phyloP scores from a whole-genome alignment of 192 early-diverging fungal species.

The Martensiomyces pterosporus region DNA sequence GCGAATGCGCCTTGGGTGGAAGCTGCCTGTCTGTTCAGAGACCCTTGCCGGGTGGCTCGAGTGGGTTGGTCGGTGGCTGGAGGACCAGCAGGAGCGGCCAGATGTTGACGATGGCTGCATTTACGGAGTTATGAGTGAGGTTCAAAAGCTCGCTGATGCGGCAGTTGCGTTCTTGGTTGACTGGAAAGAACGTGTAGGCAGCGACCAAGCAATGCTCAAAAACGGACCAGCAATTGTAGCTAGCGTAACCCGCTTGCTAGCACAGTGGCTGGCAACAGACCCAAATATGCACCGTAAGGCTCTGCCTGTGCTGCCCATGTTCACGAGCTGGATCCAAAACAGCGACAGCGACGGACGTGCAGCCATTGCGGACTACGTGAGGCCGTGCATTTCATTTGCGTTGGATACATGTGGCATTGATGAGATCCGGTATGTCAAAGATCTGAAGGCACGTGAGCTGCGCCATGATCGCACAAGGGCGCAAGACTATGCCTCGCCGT shows the following conservation, averaged over 20 bases:
- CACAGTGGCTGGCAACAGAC: slow-evolving; percentile 43
- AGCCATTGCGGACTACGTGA: slow-evolving; percentile 23
- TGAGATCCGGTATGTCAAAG: slow-evolving; percentile 28
- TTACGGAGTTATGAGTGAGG: slow-evolving; percentile 26
- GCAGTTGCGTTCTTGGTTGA: slow-evolving; percentile 26
- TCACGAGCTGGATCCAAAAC: slow-evolving; percentile 22
- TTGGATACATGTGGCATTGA: slow-evolving; percentile 39
- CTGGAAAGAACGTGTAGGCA: slow-evolving; percentile 27
- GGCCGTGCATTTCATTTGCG: slow-evolving; percentile 38
- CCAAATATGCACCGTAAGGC: slow-evolving; percentile 31
- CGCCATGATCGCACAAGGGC: slow-evolving; percentile 3
- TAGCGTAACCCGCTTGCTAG: slow-evolving; percentile 21
- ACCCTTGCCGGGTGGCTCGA: slow-evolving; percentile 40
- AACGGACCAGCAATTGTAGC: slow-evolving; percentile 15
- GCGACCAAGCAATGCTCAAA: slow-evolving; percentile 17
- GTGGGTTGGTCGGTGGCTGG: slow-evolving; percentile 32
- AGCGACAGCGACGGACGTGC: slow-evolving; percentile 9
- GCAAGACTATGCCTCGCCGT: slow-evolving; percentile 33
- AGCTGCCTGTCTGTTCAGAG: slow-evolving; percentile 35
- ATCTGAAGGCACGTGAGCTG: slow-evolving; percentile 29
- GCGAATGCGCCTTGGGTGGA: slow-evolving; percentile 31
- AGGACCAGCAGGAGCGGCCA: slow-evolving; percentile 14
- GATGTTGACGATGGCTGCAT: slow-evolving; percentile 16
- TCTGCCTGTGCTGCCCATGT: slow-evolving; percentile 38
- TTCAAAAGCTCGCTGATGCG: slow-evolving; percentile 20